Percentiles rank a stretch among this genome's conserved stretches.
Evolutionary conservation across 2,329 filamentous ascomycete species (phyloP).

Genomic region (Aspergillus fumigatiaffinis): DNA sequence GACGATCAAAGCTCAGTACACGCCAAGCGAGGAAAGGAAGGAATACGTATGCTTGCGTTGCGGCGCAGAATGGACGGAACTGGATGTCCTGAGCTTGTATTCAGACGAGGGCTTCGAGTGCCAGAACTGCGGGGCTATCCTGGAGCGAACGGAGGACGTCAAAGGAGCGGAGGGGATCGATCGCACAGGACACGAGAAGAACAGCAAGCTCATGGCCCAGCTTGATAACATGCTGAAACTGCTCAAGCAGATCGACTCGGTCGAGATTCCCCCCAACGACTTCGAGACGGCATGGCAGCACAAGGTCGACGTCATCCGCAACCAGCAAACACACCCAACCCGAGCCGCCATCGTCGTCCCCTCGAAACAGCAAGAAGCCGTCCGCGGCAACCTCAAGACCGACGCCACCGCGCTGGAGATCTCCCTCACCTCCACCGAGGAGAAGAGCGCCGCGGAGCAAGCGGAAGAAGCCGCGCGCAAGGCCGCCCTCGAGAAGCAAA

Average conservation of each 20-base stretch:
- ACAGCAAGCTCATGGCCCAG: slow-evolving; percentile 47
- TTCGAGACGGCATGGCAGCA: slow-evolving; percentile 48
- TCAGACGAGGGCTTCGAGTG: slow-evolving; percentile 70
- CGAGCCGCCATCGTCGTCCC: slow-evolving; percentile 41
- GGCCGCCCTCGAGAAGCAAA: slow-evolving; percentile 48
- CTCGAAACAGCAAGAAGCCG: slow-evolving; percentile 35
- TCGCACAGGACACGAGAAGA: slow-evolving; percentile 48
- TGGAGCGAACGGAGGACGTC: slow-evolving; percentile 44
- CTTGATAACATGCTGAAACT: slow-evolving; percentile 45
- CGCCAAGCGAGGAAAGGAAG: slow-evolving; percentile 79
- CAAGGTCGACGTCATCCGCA: slow-evolving; percentile 44
- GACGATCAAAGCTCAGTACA: slow-evolving; percentile 77
- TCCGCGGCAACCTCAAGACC: slow-evolving; percentile 42
- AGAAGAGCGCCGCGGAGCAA: slow-evolving; percentile 48
- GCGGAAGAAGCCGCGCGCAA: slow-evolving; percentile 46
- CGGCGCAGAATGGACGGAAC: slow-evolving; percentile 78
- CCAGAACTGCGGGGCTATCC: slow-evolving; percentile 63
- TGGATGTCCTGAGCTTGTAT: slow-evolving; percentile 80
- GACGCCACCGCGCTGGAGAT: slow-evolving; percentile 45
- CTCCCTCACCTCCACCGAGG: slow-evolving; percentile 46
- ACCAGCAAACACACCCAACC: slow-evolving; percentile 40
- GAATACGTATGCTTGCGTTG: slow-evolving; percentile 84
- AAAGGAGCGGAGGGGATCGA: slow-evolving; percentile 41
- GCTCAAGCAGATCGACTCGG: slow-evolving; percentile 46
- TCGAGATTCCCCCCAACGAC: slow-evolving; percentile 46